Evolutionary conservation across 768 basidiomycete genomes (phyloP).

Genomic region (Cubamyces lactineus): DNA sequence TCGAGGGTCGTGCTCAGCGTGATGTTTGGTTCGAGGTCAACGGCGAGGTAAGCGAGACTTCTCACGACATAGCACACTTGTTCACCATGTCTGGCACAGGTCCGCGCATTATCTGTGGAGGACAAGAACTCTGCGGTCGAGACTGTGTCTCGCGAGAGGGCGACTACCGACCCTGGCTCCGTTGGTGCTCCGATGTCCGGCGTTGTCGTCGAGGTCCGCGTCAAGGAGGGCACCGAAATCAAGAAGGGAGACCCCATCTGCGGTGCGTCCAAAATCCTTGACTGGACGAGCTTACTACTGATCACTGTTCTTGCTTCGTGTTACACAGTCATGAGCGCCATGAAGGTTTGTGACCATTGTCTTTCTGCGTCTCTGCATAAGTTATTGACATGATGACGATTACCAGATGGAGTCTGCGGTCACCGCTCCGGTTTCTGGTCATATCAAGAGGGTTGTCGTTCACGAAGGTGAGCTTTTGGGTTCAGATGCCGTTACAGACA

Average conservation of each 20-base stretch:
- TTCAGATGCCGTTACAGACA: neutral
- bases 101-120: conserved; percentile 93
- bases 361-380: neutral
- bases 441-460: conserved; percentile 91
- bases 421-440: conserved; percentile 94
- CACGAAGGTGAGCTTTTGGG: conserved; percentile 65
- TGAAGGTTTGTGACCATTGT: conserved; percentile 69
- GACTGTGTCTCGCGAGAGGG: conserved; percentile 92
- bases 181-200: conserved; percentile 98
- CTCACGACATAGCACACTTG: no score
- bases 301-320: conserved; percentile 6
- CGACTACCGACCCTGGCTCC: conserved; percentile 91
- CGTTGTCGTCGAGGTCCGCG: conserved; percentile 96
- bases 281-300: conserved; percentile 10
- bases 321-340: conserved; percentile 82
- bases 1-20: conserved; percentile 88
- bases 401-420: conserved; percentile 95
- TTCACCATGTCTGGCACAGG: conserved; percentile 43
- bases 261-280: conserved; percentile 53
- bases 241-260: conserved; percentile 97
- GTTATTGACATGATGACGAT: no score
- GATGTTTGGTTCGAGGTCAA: conserved; percentile 99
- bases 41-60: conserved; percentile 67
- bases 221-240: conserved; percentile 97
- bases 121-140: conserved; percentile 98